Evolutionary conservation across 495 filamentous ascomycete species (phyloP).

Genomic region (Hypoxylon fuscum): DNA sequence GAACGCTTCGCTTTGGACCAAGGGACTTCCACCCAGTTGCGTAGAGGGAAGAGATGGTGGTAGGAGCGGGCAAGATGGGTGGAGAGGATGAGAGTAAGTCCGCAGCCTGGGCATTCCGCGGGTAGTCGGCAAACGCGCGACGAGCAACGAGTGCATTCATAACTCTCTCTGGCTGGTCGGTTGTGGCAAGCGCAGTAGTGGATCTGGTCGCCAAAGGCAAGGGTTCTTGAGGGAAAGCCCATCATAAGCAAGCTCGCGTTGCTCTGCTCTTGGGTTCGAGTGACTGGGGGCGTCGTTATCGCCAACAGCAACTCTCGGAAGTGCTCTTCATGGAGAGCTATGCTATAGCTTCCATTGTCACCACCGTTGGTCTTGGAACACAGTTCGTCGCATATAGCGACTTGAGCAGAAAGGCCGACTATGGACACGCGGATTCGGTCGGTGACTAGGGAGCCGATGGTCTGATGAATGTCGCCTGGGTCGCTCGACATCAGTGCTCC

Average conservation of each 20-base stretch:
- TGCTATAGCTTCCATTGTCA: constrained; percentile 76
- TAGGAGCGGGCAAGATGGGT: constrained; percentile 95
- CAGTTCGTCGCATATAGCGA: constrained; percentile 92
- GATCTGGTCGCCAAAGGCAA: constrained; percentile 71
- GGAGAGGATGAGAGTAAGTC: constrained; percentile 92
- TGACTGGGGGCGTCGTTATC: constrained; percentile 86
- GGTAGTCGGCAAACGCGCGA: constrained; percentile 91
- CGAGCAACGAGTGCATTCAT: constrained; percentile 87
- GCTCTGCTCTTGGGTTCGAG: constrained; percentile 71
- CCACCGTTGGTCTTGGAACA: constrained; percentile 83
- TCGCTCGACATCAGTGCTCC: constrained; percentile 90
- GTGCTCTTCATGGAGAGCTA: constrained; percentile 88
- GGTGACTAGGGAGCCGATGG: constrained; percentile 74
- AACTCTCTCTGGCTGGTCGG: constrained; percentile 84
- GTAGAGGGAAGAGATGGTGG: constrained; percentile 92
- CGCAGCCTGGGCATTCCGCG: constrained; percentile 89
- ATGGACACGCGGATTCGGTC: constrained; percentile 88
- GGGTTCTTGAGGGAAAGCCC: constrained; percentile 96
- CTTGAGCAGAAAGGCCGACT: constrained; percentile 88
- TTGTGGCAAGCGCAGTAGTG: constrained; percentile 90
- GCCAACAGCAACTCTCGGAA: constrained; percentile 89
- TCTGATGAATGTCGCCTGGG: constrained; percentile 94
- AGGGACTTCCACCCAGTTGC: constrained; percentile 88
- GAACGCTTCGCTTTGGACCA: constrained; percentile 73
- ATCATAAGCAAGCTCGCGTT: constrained; percentile 89